Evolutionary conservation across 2,329 filamentous ascomycete genomes (phyloP).

Genomic region (Lanzia echinophila): DNA sequence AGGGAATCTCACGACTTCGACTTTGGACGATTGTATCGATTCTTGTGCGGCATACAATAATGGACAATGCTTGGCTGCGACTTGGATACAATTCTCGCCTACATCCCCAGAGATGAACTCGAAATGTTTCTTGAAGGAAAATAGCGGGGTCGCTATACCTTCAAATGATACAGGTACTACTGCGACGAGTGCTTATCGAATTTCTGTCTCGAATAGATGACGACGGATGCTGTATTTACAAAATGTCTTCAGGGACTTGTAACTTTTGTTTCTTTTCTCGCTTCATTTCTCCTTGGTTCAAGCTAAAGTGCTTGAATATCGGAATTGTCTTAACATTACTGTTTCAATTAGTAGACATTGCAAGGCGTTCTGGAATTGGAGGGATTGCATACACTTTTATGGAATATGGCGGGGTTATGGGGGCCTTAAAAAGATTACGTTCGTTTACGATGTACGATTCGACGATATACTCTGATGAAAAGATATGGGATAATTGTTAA

Average conservation of each 20-base stretch:
- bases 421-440: too few species aligned
- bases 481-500: too few species aligned
- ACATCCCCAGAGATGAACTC: constrained; percentile 14
- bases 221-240: neutral
- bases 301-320: neutral
- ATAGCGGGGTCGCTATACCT: constrained; percentile 3
- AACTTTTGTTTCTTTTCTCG: neutral
- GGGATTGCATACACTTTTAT: too few species aligned
- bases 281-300: neutral
- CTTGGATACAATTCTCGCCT: constrained; percentile 21
- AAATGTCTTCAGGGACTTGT: neutral
- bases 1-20: constrained; percentile 9
- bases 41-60: constrained; percentile 14
- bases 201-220: too few species aligned
- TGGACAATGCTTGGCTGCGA: constrained; percentile 17
- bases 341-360: neutral
- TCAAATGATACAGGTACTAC: neutral
- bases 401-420: too few species aligned
- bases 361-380: too few species aligned
- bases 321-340: neutral
- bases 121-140: constrained; percentile 20
- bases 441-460: too few species aligned
- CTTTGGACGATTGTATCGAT: constrained; percentile 15
- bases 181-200: constrained; percentile 5
- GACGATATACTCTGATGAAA: too few species aligned